Conservation (phyloP, 179 eudicot species). For the Spergularia azorica region DNA sequence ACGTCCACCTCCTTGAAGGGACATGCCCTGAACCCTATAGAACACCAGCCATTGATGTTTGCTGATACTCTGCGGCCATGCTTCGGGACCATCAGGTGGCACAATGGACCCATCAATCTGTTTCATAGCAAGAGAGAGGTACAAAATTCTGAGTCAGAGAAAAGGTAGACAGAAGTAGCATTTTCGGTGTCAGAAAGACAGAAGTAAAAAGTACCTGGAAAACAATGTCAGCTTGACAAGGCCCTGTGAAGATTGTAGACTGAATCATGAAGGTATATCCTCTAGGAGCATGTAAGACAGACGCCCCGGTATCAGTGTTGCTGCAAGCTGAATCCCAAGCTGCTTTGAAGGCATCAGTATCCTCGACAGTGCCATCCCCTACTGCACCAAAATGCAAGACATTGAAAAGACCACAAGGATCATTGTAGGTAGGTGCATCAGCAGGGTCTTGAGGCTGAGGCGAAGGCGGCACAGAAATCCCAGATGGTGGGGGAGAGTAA, state of each 20-base stretch:
- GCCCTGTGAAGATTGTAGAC: slow-evolving; percentile 82
- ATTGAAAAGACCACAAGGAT: slow-evolving; percentile 39
- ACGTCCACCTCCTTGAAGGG: slow-evolving; percentile 68
- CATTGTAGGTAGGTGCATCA: slow-evolving; percentile 26
- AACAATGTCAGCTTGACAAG: slow-evolving; percentile 59
- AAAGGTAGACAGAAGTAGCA: background rate
- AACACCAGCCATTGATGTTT: slow-evolving; percentile 81
- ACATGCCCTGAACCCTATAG: slow-evolving; percentile 56
- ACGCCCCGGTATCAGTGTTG: slow-evolving; percentile 39
- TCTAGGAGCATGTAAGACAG: slow-evolving; percentile 49
- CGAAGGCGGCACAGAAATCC: slow-evolving; percentile 49
- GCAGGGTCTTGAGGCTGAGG: slow-evolving; percentile 51
- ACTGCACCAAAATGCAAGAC: slow-evolving; percentile 62
- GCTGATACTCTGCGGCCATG: slow-evolving; percentile 64
- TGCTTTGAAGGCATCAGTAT: slow-evolving; percentile 58
- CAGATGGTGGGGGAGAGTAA: slow-evolving; percentile 33
- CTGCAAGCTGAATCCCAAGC: slow-evolving; percentile 79
- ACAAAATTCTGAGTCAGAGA: background rate
- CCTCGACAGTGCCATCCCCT: slow-evolving; percentile 71
- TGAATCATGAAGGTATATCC: slow-evolving; percentile 77
- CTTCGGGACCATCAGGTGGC: slow-evolving; percentile 88
- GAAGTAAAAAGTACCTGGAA: slow-evolving; percentile 54
- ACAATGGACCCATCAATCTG: slow-evolving; percentile 75
- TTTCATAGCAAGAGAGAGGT: background rate
- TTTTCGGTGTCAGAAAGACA: background rate